phyloP scores from a whole-genome alignment of 2,329 filamentous ascomycete species.

The Camptophora hylomeconis region DNA sequence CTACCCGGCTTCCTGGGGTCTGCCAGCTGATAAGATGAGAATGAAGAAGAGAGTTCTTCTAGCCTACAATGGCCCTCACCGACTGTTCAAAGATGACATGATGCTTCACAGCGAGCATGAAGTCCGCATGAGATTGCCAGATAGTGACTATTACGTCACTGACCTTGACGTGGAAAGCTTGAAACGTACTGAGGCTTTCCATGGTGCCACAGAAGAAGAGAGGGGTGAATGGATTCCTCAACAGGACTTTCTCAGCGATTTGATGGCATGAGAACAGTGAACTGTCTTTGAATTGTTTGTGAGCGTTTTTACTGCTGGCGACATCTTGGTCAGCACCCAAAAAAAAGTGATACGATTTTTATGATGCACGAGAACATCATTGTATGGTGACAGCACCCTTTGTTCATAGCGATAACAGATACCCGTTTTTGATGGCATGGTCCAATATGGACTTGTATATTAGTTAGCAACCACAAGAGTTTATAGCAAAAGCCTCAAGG shows the following conservation, averaged over 20 bases:
- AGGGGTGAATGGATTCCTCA: constrained; percentile 61
- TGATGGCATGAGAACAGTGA: constrained; percentile 14
- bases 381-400: no score
- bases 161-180: constrained; percentile 87
- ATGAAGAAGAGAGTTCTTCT: constrained; percentile 96
- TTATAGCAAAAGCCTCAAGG: no score
- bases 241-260: constrained; percentile 20
- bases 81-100: constrained; percentile 96
- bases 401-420: no score
- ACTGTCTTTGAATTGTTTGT: no score
- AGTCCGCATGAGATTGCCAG: constrained; percentile 68
- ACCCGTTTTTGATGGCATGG: no score
- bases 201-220: constrained; percentile 68
- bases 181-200: constrained; percentile 74
- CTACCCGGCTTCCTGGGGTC: constrained; percentile 90
- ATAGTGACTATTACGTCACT: constrained; percentile 70
- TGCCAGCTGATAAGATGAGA: constrained; percentile 83
- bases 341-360: no score
- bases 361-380: no score
- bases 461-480: no score
- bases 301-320: no score
- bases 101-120: constrained; percentile 94
- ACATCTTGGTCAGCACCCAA: no score
- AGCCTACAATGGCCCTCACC: constrained; percentile 76
- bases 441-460: no score